A percentile compares a stretch with the other conserved stretches of the same genome.
Evolutionary conservation across 1,284 basidiomycete genomes (phyloP).

Genomic region (Leccinum laetum): DNA sequence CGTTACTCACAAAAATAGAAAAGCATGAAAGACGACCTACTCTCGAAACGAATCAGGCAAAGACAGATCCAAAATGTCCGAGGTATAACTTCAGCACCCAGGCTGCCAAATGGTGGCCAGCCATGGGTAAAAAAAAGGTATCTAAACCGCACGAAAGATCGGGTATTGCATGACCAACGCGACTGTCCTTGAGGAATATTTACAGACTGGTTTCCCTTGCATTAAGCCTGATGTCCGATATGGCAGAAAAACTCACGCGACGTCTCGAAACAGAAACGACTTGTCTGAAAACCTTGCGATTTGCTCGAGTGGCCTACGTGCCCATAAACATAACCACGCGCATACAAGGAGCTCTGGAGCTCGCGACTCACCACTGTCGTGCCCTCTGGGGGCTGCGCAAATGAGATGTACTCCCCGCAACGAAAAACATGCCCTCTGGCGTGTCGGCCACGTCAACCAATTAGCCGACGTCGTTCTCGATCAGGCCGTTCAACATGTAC

Average conservation of each 20-base stretch:
- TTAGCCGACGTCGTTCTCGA: slow-evolving; percentile 86
- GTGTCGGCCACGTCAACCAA: slow-evolving; percentile 89
- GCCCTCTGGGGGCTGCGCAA: slow-evolving; percentile 76
- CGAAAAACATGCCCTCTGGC: slow-evolving; percentile 79
- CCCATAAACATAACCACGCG: slow-evolving; percentile 11
- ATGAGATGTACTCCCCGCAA: slow-evolving; percentile 83
- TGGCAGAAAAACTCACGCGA: slow-evolving; percentile 57
- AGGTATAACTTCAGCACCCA: slow-evolving; percentile 87
- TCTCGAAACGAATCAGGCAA: slow-evolving; percentile 74
- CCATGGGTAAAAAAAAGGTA: not conserved
- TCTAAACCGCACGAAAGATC: slow-evolving; percentile 73
- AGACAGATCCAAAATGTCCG: slow-evolving; percentile 70
- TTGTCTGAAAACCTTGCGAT: slow-evolving; percentile 81
- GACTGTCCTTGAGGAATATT: slow-evolving; percentile 87
- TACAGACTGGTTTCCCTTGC: slow-evolving; percentile 55
- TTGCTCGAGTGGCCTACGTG: slow-evolving; percentile 75
- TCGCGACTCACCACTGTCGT: slow-evolving; percentile 66
- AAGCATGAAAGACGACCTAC: slow-evolving; percentile 41
- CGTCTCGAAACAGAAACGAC: slow-evolving; percentile 87
- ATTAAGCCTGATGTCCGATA: slow-evolving; percentile 2
- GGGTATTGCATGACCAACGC: slow-evolving; percentile 91
- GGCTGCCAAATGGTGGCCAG: slow-evolving; percentile 41
- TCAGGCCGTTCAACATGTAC: slow-evolving; percentile 92
- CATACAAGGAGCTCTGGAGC: slow-evolving; percentile 45
- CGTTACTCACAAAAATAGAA: slow-evolving; percentile 12